A percentile compares a stretch with the other conserved stretches of the same genome.
phyloP scores from a whole-genome alignment of 2,329 filamentous ascomycete species.

The Peltaster fructicola region DNA sequence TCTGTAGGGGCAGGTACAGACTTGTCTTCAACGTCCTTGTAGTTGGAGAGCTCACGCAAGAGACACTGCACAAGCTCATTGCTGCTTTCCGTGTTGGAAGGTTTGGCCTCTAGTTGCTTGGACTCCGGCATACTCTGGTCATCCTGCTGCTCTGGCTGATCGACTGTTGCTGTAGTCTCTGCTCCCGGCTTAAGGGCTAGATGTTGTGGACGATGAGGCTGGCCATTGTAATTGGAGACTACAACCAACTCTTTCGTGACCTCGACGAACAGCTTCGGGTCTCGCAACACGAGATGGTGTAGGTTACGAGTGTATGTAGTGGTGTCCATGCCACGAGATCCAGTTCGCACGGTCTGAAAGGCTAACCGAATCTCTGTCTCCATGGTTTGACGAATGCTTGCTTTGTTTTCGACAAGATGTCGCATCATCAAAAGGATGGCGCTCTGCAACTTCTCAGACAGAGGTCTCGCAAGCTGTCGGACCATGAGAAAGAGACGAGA shows the following conservation, averaged over 20 bases:
- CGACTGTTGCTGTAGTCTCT: slow-evolving; percentile 1
- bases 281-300: slow-evolving; percentile 62
- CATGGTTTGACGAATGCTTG: slow-evolving; percentile 82
- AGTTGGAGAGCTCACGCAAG: slow-evolving; percentile 78
- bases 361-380: slow-evolving; percentile 67
- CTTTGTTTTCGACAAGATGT: slow-evolving; percentile 87
- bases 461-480: slow-evolving; percentile 69
- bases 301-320: slow-evolving; percentile 57
- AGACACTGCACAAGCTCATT: slow-evolving; percentile 93
- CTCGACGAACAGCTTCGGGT: slow-evolving; percentile 72
- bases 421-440: slow-evolving; percentile 74
- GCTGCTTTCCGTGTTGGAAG: slow-evolving; percentile 57
- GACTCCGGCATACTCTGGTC: slow-evolving; percentile 14
- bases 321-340: slow-evolving; percentile 43
- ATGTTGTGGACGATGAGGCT: slow-evolving; percentile 32
- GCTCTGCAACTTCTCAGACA: slow-evolving; percentile 55
- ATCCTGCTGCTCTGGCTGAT: slow-evolving; percentile 32
- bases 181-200: slow-evolving; percentile 30
- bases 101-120: slow-evolving; percentile 56
- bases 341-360: slow-evolving; percentile 38
- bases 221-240: slow-evolving; percentile 43
- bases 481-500: slow-evolving; percentile 88
- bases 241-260: slow-evolving; percentile 73
- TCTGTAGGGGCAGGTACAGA: slow-evolving; percentile 31
- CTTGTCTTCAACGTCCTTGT: slow-evolving; percentile 82